Conservation (phyloP, 352 stramenopile species). For the Globisporangium nagaii region DNA sequence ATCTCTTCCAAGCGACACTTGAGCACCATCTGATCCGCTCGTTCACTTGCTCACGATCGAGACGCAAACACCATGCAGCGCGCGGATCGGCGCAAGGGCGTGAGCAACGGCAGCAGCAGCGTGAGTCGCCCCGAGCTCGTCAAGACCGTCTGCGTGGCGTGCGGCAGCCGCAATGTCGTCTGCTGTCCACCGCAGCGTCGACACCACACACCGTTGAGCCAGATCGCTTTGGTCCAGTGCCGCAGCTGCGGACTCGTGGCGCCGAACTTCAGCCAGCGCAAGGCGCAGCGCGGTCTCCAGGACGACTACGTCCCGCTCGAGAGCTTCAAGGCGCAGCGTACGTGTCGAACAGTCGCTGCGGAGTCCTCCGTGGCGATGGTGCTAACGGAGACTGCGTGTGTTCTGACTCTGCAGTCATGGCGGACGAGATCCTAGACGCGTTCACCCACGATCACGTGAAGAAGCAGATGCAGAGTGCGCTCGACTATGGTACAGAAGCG, state of each 20-base stretch:
- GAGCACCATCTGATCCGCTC: background rate
- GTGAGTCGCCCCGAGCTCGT: constrained; percentile 9
- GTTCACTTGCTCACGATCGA: background rate
- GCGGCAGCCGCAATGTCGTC: constrained; percentile 35
- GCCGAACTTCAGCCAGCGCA: constrained; percentile 34
- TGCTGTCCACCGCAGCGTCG: background rate
- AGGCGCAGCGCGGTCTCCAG: constrained; percentile 14
- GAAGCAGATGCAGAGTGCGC: constrained; percentile 31
- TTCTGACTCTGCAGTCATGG: constrained; percentile 25
- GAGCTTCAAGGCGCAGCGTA: constrained; percentile 20
- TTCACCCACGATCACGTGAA: constrained; percentile 31
- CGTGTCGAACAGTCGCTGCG: no score
- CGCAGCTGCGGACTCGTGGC: constrained; percentile 43
- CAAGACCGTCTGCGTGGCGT: constrained; percentile 48
- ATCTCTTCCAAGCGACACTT: background rate
- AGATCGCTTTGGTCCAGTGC: constrained; percentile 26
- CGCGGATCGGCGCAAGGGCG: background rate
- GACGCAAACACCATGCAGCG: constrained; percentile 7
- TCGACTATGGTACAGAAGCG: constrained; percentile 23
- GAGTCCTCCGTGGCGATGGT: no score
- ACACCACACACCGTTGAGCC: background rate
- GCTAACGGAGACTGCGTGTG: background rate
- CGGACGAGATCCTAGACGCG: constrained; percentile 40
- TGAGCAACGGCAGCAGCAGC: background rate
- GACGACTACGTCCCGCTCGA: constrained; percentile 25